phyloP scores from a whole-genome alignment of 148 eudicot species.

The Spergularia marina region DNA sequence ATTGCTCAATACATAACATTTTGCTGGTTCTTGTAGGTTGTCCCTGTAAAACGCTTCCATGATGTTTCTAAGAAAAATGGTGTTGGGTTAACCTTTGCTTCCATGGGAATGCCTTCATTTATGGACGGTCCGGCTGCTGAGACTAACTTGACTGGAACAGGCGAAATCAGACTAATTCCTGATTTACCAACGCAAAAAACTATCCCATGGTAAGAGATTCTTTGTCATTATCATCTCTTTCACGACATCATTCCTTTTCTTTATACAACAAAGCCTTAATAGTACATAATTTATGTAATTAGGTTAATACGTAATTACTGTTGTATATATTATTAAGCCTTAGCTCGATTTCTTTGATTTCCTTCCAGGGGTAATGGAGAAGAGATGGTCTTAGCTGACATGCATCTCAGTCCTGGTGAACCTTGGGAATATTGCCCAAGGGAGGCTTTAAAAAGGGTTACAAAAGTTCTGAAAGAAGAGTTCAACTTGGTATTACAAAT shows the following conservation, averaged over 20 bases:
- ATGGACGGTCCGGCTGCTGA: slow-evolving; percentile 77
- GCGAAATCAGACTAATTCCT: slow-evolving; percentile 87
- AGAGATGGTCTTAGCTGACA: slow-evolving; percentile 94
- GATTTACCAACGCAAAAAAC: slow-evolving; percentile 71
- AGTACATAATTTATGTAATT: no score
- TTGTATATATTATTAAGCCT: no score
- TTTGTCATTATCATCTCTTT: background rate
- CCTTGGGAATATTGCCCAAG: slow-evolving; percentile 98
- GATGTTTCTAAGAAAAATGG: slow-evolving; percentile 69
- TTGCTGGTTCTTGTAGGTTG: slow-evolving; percentile 41
- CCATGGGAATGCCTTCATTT: slow-evolving; percentile 81
- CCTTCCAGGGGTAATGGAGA: slow-evolving; percentile 64
- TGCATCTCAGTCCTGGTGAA: slow-evolving; percentile 79
- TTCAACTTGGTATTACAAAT: slow-evolving; percentile 67
- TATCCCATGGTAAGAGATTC: slow-evolving; percentile 74
- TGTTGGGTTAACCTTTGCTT: slow-evolving; percentile 74
- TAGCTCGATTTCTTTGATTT: slow-evolving; percentile 5
- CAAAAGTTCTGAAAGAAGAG: slow-evolving; percentile 76
- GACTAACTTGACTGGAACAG: slow-evolving; percentile 68
- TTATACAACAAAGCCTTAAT: no score
- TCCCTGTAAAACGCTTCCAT: slow-evolving; percentile 68
- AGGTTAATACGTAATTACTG: no score
- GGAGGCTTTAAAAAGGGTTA: slow-evolving; percentile 70
- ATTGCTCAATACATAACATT: background rate
- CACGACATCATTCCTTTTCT: no score